Conservation (phyloP, 345 rosid species). For the Eucalyptus pauciflora region DNA sequence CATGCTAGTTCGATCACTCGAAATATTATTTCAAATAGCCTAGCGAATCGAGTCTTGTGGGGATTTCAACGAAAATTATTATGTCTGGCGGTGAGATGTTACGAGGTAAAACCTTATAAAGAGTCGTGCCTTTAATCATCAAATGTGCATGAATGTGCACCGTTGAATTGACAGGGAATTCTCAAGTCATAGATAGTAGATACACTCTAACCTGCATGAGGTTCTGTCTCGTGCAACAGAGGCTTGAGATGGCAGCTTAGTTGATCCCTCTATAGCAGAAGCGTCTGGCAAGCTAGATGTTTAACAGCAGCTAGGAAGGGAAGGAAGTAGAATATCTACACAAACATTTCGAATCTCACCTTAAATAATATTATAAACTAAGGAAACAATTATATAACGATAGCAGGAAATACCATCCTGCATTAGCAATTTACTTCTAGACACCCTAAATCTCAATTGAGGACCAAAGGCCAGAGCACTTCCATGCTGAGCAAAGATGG, state of each 20-base stretch:
- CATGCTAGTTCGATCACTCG: rapidly evolving
- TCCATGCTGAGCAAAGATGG: neutral
- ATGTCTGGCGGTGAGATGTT: neutral
- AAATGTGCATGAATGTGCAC: neutral
- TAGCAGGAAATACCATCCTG: neutral
- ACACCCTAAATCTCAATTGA: neutral
- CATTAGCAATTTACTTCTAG: neutral
- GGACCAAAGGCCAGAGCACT: neutral
- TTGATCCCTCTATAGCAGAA: neutral
- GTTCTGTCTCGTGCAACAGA: neutral
- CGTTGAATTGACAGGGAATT: neutral
- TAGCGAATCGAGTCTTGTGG: neutral
- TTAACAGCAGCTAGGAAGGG: neutral
- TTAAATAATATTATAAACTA: neutral
- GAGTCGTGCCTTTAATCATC: neutral
- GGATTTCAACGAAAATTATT: neutral
- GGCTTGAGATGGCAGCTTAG: neutral
- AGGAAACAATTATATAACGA: neutral
- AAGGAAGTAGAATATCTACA: neutral
- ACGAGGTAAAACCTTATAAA: neutral
- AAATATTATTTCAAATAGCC: neutral
- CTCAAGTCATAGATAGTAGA: neutral
- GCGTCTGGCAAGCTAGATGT: neutral
- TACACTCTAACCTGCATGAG: neutral
- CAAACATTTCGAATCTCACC: neutral